Evolutionary conservation across 2,329 filamentous ascomycete genomes (phyloP).

Genomic region (Colletotrichum tamarilloi): DNA sequence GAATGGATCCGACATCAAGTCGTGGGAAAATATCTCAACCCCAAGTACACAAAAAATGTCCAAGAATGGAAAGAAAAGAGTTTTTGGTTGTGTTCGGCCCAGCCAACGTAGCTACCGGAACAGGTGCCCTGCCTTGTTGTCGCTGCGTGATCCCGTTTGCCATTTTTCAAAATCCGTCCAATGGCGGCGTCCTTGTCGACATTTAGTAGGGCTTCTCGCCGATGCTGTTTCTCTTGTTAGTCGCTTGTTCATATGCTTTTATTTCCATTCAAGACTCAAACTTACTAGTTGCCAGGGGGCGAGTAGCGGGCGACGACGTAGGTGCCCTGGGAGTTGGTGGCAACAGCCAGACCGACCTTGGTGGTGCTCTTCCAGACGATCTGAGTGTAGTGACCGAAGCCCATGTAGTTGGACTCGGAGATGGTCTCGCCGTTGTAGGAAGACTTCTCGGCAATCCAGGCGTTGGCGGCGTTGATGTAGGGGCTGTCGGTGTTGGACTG

Average conservation of each 20-base stretch:
- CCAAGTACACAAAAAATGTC: constrained; percentile 14
- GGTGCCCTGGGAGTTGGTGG: constrained; percentile 41
- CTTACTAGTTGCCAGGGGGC: constrained; percentile 45
- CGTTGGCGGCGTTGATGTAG: constrained; percentile 27
- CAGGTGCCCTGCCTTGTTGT: constrained; percentile 1
- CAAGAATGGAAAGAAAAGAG: constrained; percentile 20
- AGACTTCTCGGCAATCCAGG: constrained; percentile 33
- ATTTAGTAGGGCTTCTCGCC: constrained; percentile 44
- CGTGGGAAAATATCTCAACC: background rate
- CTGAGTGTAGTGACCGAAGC: constrained; percentile 46
- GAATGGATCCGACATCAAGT: background rate
- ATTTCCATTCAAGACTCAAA: background rate
- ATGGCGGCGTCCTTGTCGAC: background rate
- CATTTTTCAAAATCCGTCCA: constrained; percentile 17
- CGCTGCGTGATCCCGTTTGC: background rate
- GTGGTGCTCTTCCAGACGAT: constrained; percentile 45
- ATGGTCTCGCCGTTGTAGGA: constrained; percentile 33
- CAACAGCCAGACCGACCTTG: constrained; percentile 46
- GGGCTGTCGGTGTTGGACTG: constrained; percentile 24
- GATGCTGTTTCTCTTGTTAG: constrained; percentile 17
- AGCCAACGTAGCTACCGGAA: constrained; percentile 3
- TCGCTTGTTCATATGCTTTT: background rate
- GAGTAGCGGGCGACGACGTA: constrained; percentile 49
- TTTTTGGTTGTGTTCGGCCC: constrained; percentile 7
- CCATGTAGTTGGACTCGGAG: constrained; percentile 31